Evolutionary conservation across 148 eudicot genomes (phyloP).

Genomic region (Silene uniflora): DNA sequence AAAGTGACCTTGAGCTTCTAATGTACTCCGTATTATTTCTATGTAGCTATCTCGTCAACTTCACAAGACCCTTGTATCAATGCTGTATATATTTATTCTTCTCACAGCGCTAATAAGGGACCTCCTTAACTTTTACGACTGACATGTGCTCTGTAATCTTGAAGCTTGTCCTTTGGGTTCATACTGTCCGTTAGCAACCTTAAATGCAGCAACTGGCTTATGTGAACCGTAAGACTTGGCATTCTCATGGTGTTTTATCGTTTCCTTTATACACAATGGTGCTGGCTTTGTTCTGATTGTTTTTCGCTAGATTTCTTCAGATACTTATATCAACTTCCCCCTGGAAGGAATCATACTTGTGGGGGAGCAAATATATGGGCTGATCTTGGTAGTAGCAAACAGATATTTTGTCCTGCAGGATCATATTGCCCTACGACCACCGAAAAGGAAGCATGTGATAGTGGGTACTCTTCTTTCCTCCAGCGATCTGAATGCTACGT

Average conservation of each 20-base stretch:
- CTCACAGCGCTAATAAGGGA: too few species aligned
- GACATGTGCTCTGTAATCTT: conserved; percentile 14
- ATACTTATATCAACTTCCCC: conserved; percentile 66
- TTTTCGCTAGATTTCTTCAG: conserved; percentile 35
- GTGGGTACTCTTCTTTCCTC: conserved; percentile 51
- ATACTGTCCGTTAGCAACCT: conserved; percentile 65
- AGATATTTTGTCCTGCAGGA: conserved; percentile 82
- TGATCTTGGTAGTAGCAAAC: conserved; percentile 41
- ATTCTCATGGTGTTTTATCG: background rate
- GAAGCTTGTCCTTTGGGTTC: conserved; percentile 95
- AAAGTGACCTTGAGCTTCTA: too few species aligned
- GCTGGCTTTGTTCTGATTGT: conserved; percentile 7
- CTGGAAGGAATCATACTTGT: conserved; percentile 64
- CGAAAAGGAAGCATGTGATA: conserved; percentile 44
- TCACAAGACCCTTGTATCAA: too few species aligned
- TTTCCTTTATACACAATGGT: background rate
- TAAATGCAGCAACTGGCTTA: conserved; percentile 48
- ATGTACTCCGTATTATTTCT: too few species aligned
- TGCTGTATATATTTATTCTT: background rate
- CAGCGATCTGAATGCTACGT: background rate
- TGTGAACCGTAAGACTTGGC: conserved; percentile 77
- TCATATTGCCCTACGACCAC: conserved; percentile 74
- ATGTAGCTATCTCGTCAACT: too few species aligned
- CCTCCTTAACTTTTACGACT: background rate
- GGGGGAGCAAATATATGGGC: conserved; percentile 95